A percentile compares a stretch with the other conserved stretches of the same genome.
phyloP scores from a whole-genome alignment of 202 grass and related monocot species.

The Alloteropsis angusta region DNA sequence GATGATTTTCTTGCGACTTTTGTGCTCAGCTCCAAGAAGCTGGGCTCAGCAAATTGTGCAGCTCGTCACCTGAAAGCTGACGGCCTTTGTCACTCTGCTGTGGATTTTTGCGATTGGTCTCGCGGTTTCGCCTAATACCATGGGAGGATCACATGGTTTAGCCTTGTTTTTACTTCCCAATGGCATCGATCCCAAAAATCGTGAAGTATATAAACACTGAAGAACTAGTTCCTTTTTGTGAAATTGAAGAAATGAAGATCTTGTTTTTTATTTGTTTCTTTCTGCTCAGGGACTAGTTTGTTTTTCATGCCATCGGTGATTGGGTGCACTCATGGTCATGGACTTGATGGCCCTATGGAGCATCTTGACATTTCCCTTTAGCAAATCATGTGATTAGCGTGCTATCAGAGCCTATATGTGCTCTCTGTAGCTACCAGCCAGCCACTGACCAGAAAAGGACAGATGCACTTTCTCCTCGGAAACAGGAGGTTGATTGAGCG shows the following conservation, averaged over 20 bases:
- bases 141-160: neutral
- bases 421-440: neutral
- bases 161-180: neutral
- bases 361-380: neutral
- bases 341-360: neutral
- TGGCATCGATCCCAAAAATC: neutral
- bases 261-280: neutral
- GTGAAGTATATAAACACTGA: neutral
- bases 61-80: neutral
- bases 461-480: neutral
- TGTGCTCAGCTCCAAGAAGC: neutral
- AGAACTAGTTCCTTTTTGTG: neutral
- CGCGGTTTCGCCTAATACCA: neutral
- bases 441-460: neutral
- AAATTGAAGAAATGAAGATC: no score
- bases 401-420: neutral
- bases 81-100: neutral
- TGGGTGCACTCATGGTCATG: neutral
- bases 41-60: neutral
- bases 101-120: neutral
- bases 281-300: neutral
- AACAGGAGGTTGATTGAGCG: conserved; percentile 13
- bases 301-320: neutral
- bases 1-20: neutral
- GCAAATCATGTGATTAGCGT: neutral